Base-by-base conservation (phyloP, 495 filamentous ascomycete genomes). In the Chaetomium fimeti region DNA sequence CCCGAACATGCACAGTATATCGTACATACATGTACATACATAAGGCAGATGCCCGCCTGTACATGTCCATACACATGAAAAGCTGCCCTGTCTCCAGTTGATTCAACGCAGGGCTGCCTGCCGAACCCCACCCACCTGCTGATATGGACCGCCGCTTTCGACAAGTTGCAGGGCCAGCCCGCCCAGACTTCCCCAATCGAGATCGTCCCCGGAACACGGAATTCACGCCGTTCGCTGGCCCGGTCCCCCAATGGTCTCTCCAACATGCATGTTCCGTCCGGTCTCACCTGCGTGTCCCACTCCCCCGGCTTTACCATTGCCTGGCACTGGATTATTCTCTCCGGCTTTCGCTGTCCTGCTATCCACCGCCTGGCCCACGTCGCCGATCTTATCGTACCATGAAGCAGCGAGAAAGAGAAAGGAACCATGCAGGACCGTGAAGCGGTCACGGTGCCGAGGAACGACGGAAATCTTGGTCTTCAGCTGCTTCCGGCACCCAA, bases 121-220 rank as follows among this genome's bases (percentile, higher is more conserved):
- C 32, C 32, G 32, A 36, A 36, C 32, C 32, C 32, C 32, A 47
- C 43, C 43, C 12, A 9, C 29, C 29, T 32, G 29, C 32, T 36
- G 43, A 47, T 20, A 47, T 47, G 43, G 16, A 16, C 55, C 20
- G 55, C 32, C 8, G 8, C 1, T 58, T 58, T 45, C 55, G 55
- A 58, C 24, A 43, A 58, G 55, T 38, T 58, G 55, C 55, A 58
- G 38, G 36, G n/a, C 36, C 55, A 45, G 22, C 22, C 55, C 24
- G 55, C 36, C 38, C 36, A 11, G 40, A 29, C 2, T n/a, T 38
- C 28, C 28, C 57, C 27, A 60, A 36, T 49, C 27, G 25, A 49
- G 57, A 48, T 32, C 32, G 18, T 18, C 18, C 9, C 28, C 25
- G 57, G 57, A 9, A 2, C 57, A 6, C 57, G 57, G 57, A 60